Evolutionary conservation across 805 yeast species (phyloP).

Genomic region (Zygosaccharomyces rouxii): DNA sequence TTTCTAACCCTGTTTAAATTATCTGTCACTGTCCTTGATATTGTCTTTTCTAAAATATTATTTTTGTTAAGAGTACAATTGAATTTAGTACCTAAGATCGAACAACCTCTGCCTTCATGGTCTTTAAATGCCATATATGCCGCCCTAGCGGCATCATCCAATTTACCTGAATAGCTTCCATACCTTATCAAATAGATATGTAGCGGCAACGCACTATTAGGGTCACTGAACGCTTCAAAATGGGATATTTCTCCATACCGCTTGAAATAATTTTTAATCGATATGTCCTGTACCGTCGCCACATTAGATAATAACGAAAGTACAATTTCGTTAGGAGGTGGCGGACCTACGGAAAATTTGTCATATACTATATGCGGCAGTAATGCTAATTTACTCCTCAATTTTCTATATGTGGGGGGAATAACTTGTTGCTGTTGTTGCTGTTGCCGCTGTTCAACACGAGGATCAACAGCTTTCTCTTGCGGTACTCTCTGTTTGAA

Average conservation of each 20-base stretch:
- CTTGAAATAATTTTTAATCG: slow-evolving; percentile 48
- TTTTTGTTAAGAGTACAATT: slow-evolving; percentile 49
- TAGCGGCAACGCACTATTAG: slow-evolving; percentile 70
- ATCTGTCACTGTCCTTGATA: slow-evolving; percentile 30
- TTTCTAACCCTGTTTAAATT: slow-evolving; percentile 40
- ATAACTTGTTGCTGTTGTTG: not conserved
- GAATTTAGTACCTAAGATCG: slow-evolving; percentile 48
- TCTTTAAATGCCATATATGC: slow-evolving; percentile 45
- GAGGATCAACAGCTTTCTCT: slow-evolving; percentile 26
- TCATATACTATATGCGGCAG: slow-evolving; percentile 48
- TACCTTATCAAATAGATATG: slow-evolving; percentile 65
- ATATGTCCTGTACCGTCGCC: slow-evolving; percentile 19
- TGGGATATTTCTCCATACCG: slow-evolving; percentile 61
- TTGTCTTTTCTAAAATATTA: slow-evolving; percentile 36
- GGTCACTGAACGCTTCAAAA: slow-evolving; percentile 59
- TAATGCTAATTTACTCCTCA: slow-evolving; percentile 13
- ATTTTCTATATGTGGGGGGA: slow-evolving; percentile 15
- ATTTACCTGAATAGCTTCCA: slow-evolving; percentile 49
- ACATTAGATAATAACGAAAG: slow-evolving; percentile 47
- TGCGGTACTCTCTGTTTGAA: slow-evolving; percentile 22
- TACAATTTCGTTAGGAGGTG: slow-evolving; percentile 66
- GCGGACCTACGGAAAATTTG: slow-evolving; percentile 66
- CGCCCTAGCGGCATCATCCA: slow-evolving; percentile 44
- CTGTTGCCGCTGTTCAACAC: slow-evolving; percentile 9
- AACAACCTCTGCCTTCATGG: slow-evolving; percentile 39